Base-by-base conservation (phyloP, 148 eudicot genomes). In the Persicaria tinctoria region DNA sequence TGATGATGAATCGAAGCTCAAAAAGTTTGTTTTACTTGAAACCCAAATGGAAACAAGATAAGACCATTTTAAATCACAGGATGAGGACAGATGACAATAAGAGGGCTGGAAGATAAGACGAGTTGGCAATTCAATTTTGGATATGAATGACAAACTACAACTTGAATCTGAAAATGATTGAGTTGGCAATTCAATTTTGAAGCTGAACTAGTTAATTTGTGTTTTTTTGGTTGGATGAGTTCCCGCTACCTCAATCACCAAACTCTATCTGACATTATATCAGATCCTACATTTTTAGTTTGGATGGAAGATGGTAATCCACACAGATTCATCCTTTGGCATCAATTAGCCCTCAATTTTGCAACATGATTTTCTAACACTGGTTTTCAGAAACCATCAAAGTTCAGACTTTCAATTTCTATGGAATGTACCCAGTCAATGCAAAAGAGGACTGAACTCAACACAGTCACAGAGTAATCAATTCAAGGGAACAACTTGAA, bases 111-210 rank as follows among this genome's bases (percentile, higher is more conserved):
- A 60, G 63, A 60, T 7, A 60, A 60, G 66, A 60, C 44, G 44
- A 60, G 44, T 41, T 3, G 41, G 66, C 10, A 59, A 59, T 20
- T 20, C 7, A 23, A 59, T 59, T 59, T 59, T 23, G 27, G 38
- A 59, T 59, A 20, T 59, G 70, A 64, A 64, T 44, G 70, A 66
- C 70, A 66, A 41, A 66, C 48, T 66, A 41, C 70, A 38, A 44
- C 70, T 66, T 66, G 47, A 47, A 66, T 44, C 17, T 17, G 38
- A 32, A 32, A 32, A 32, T 32, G 2, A 32, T 18, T 59, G 64
- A 18, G 47, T 41, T n/a, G n/a, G n/a, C n/a, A n/a, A n/a, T n/a
- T n/a, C n/a, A n/a, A n/a, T n/a, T n/a, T n/a, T n/a, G n/a, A n/a
- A n/a, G 47, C 38, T 11, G 18, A 38, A 47, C 41, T 5, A 16